Conservation (phyloP, 1,139 yeast genomes). For the Kodamaea suecica region DNA sequence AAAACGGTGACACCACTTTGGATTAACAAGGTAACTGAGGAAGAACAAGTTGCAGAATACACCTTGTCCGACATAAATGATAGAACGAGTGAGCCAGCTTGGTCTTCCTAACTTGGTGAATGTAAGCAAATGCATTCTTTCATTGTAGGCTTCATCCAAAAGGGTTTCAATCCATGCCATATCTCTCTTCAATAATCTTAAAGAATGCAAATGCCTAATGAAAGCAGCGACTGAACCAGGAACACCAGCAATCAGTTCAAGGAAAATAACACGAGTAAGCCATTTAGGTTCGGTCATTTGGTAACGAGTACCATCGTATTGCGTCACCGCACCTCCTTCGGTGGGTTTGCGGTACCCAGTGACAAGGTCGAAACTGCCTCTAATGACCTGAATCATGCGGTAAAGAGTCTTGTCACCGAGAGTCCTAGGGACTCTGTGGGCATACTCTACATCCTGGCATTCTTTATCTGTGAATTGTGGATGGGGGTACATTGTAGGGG, state of each 20-base stretch:
- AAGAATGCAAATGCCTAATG: constrained; percentile 60
- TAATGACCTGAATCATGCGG: constrained; percentile 40
- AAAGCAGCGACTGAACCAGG: constrained; percentile 79
- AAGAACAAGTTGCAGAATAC: constrained; percentile 68
- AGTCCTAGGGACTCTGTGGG: constrained; percentile 52
- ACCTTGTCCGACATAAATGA: constrained; percentile 68
- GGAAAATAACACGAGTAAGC: constrained; percentile 64
- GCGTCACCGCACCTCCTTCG: constrained; percentile 27
- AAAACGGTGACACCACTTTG: constrained; percentile 68
- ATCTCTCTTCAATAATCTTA: constrained; percentile 60
- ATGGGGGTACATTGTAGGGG: constrained; percentile 56
- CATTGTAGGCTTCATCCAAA: constrained; percentile 75
- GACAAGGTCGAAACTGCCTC: constrained; percentile 54
- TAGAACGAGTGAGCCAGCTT: constrained; percentile 52
- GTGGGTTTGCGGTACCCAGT: constrained; percentile 65
- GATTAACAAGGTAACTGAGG: constrained; percentile 55
- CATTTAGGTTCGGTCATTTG: constrained; percentile 63
- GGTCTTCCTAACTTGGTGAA: constrained; percentile 68
- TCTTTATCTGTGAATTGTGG: constrained; percentile 47
- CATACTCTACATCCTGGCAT: constrained; percentile 45
- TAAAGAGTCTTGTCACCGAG: constrained; percentile 54
- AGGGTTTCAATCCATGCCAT: constrained; percentile 76
- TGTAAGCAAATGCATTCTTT: constrained; percentile 72
- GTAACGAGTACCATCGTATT: constrained; percentile 45
- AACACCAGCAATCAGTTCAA: constrained; percentile 75